A percentile compares a stretch with the other conserved stretches of the same genome.
phyloP scores from a whole-genome alignment of 305 asterid genomes.

The Lippia alba region DNA sequence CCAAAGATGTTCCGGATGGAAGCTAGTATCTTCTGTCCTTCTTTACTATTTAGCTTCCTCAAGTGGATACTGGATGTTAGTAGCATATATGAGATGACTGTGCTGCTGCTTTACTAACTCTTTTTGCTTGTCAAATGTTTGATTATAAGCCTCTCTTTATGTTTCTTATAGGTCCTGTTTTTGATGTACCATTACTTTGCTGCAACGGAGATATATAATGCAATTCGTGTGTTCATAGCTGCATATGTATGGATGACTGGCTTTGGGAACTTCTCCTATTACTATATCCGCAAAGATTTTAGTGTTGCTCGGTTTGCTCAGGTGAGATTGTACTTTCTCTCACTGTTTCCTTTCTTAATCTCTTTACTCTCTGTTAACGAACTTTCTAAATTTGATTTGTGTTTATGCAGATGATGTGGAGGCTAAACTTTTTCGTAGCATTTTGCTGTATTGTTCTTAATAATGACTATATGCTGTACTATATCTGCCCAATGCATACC shows the following conservation, averaged over 20 bases:
- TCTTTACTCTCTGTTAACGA: constrained; percentile 9
- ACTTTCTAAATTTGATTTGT: constrained; percentile 33
- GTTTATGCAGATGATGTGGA: constrained; percentile 99
- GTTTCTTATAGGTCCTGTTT: constrained; percentile 76
- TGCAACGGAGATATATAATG: constrained; percentile 93
- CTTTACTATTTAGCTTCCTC: constrained; percentile 6
- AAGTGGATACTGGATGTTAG: not conserved
- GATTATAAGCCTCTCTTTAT: constrained; percentile 18
- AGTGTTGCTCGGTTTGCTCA: constrained; percentile 95
- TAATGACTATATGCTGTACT: constrained; percentile 93
- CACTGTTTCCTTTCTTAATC: not conserved
- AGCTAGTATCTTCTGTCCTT: constrained; percentile 2
- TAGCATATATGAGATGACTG: not conserved
- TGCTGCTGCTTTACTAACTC: constrained; percentile 10
- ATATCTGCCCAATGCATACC: constrained; percentile 98
- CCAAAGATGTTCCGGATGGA: constrained; percentile 28
- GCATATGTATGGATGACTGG: constrained; percentile 99
- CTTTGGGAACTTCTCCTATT: constrained; percentile 96
- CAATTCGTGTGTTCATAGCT: constrained; percentile 95
- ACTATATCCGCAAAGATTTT: constrained; percentile 91
- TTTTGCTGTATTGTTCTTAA: constrained; percentile 87
- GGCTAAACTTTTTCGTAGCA: constrained; percentile 95
- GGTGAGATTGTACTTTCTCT: constrained; percentile 50
- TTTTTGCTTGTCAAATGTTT: constrained; percentile 23
- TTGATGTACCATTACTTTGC: constrained; percentile 98